Percentiles rank a stretch among this genome's conserved stretches.
phyloP scores from a whole-genome alignment of 2,329 filamentous ascomycete species.

The Phaeophleospora eucalypticola region DNA sequence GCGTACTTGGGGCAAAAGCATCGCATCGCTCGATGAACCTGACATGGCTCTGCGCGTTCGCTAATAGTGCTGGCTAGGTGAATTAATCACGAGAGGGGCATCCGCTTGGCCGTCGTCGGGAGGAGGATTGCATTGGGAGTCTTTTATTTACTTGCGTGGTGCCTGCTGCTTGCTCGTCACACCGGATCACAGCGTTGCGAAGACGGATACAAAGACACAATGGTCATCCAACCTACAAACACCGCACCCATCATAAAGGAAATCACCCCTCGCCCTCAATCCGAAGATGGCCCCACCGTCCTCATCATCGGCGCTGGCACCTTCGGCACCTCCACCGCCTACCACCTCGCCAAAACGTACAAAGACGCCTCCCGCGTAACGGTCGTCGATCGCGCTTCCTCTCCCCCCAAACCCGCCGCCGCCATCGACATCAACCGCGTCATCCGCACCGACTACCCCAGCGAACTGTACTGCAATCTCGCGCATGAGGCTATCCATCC shows the following conservation, averaged over 20 bases:
- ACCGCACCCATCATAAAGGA: background rate
- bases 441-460: slow-evolving; percentile 31
- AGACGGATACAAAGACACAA: background rate
- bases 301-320: slow-evolving; percentile 26
- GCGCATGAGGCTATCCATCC: slow-evolving; percentile 39
- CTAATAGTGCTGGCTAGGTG: background rate
- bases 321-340: slow-evolving; percentile 24
- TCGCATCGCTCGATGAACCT: background rate
- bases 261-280: background rate
- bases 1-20: too few species aligned
- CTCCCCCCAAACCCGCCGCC: slow-evolving; percentile 43
- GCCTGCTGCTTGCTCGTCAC: too few species aligned
- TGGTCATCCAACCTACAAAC: background rate
- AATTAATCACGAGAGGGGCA: background rate
- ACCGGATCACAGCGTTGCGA: too few species aligned
- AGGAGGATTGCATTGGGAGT: too few species aligned
- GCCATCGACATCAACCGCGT: slow-evolving; percentile 32
- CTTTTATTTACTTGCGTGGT: too few species aligned
- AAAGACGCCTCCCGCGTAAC: slow-evolving; percentile 49
- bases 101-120: background rate
- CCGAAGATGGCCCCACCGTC: slow-evolving; percentile 10
- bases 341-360: slow-evolving; percentile 41
- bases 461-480: slow-evolving; percentile 28
- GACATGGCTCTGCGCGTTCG: background rate
- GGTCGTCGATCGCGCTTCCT: slow-evolving; percentile 55